Conservation (phyloP, 805 yeast species). For the Phaffomyces thermotolerans region DNA sequence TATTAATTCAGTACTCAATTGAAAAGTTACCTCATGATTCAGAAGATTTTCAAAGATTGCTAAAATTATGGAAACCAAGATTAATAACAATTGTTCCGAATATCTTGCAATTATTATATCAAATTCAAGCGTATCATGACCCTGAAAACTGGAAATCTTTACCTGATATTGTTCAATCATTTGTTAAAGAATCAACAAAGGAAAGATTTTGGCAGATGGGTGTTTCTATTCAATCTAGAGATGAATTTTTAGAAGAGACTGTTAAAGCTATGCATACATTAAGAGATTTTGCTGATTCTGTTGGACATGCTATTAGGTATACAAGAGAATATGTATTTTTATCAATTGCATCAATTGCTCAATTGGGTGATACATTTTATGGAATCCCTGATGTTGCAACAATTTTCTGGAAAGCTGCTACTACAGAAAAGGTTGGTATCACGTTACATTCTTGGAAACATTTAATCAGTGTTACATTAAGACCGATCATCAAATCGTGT, state of each 20-base stretch:
- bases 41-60: slow-evolving; percentile 57
- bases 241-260: slow-evolving; percentile 88
- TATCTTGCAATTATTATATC: slow-evolving; percentile 77
- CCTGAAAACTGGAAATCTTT: slow-evolving; percentile 86
- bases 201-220: slow-evolving; percentile 99
- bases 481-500: slow-evolving; percentile 84
- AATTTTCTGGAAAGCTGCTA: slow-evolving; percentile 77
- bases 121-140: slow-evolving; percentile 90
- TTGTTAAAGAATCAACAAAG: slow-evolving; percentile 81
- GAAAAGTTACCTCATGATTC: slow-evolving; percentile 81
- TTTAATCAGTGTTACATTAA: slow-evolving; percentile 80
- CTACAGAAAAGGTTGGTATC: slow-evolving; percentile 66
- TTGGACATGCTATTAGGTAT: slow-evolving; percentile 91
- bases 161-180: slow-evolving; percentile 85
- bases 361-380: slow-evolving; percentile 81
- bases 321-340: slow-evolving; percentile 93
- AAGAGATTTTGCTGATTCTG: slow-evolving; percentile 95
- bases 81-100: slow-evolving; percentile 89
- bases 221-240: slow-evolving; percentile 87
- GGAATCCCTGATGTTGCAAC: slow-evolving; percentile 77
- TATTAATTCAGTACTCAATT: slow-evolving; percentile 90
- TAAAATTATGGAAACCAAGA: slow-evolving; percentile 87
- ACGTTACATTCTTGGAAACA: slow-evolving; percentile 97
- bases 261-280: slow-evolving; percentile 90
- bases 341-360: slow-evolving; percentile 83